These are phyloP conservation scores for Pyrrhoderma noxium DNA, from an alignment of 1,284 basidiomycete species.

Conservation along the genomic window DNA sequence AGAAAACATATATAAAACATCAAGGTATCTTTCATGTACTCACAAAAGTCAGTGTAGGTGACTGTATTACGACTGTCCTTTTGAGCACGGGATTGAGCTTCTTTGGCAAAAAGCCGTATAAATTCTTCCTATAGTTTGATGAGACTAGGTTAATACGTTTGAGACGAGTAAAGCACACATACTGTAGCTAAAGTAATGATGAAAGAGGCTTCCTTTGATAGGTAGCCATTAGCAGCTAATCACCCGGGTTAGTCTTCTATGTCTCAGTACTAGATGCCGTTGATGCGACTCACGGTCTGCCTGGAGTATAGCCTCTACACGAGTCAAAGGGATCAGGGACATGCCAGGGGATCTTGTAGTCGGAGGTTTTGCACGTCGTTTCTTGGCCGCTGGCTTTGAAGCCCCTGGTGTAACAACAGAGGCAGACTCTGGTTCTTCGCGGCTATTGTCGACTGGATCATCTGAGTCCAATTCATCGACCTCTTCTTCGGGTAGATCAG, in stretches of 20 bases:
- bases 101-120: constrained; percentile 56
- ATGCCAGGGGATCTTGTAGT: constrained; percentile 52
- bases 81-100: constrained; percentile 49
- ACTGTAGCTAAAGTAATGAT: constrained; percentile 67
- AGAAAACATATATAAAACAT: constrained; percentile 5
- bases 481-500: too few species aligned
- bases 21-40: constrained; percentile 21
- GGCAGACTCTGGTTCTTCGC: not conserved
- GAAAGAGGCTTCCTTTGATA: constrained; percentile 69
- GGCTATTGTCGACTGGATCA: too few species aligned
- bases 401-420: not conserved
- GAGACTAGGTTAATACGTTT: constrained; percentile 6
- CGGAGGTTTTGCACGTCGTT: constrained; percentile 28
- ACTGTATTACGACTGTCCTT: constrained; percentile 44
- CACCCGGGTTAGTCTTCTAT: constrained; percentile 6
- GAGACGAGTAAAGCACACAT: constrained; percentile 24
- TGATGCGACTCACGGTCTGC: constrained; percentile 49
- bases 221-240: constrained; percentile 46
- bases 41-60: constrained; percentile 67
- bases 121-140: constrained; percentile 58
- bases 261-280: not conserved
- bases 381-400: constrained; percentile 20
- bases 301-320: constrained; percentile 63
- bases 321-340: constrained; percentile 49
- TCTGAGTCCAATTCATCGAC: too few species aligned